Conservation (phyloP, 2,329 filamentous ascomycete species). For the Pestalotiopsis sp. region DNA sequence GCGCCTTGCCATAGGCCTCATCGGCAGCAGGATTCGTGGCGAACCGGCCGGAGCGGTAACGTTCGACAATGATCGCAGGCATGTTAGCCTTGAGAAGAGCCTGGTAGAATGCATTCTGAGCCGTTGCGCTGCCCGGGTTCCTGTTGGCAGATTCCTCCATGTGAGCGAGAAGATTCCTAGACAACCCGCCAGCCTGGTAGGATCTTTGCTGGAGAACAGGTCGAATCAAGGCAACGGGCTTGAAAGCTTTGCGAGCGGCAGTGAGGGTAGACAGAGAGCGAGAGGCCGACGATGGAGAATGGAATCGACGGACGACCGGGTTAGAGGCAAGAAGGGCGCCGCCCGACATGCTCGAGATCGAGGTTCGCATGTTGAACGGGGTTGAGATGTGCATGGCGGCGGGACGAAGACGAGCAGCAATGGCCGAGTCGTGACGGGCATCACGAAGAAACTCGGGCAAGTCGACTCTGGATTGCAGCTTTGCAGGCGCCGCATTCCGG, state of each 20-base stretch:
- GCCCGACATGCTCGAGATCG: slow-evolving; percentile 33
- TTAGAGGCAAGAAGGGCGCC: slow-evolving; percentile 31
- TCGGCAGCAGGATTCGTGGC: slow-evolving; percentile 80
- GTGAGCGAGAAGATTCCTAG: slow-evolving; percentile 73
- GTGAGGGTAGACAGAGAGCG: slow-evolving; percentile 28
- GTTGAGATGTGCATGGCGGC: slow-evolving; percentile 22
- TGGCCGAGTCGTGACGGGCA: slow-evolving; percentile 21
- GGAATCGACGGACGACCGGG: slow-evolving; percentile 28
- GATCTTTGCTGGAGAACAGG: slow-evolving; percentile 31
- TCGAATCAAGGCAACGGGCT: slow-evolving; percentile 17
- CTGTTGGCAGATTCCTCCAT: slow-evolving; percentile 92
- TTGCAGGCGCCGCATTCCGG: background rate
- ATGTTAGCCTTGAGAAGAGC: slow-evolving; percentile 88
- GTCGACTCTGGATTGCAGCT: slow-evolving; percentile 20
- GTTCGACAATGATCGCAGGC: slow-evolving; percentile 88
- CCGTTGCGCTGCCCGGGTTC: slow-evolving; percentile 82
- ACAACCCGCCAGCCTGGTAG: slow-evolving; percentile 52
- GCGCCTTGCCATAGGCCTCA: slow-evolving; percentile 75
- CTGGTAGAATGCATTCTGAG: slow-evolving; percentile 93
- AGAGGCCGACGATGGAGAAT: slow-evolving; percentile 20
- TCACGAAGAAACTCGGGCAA: slow-evolving; percentile 39
- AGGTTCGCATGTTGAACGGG: slow-evolving; percentile 33
- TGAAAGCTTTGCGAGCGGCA: slow-evolving; percentile 19
- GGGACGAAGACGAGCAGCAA: slow-evolving; percentile 17
- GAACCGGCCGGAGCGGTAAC: slow-evolving; percentile 85